Base-by-base conservation (phyloP, 345 rosid genomes). In the Brassica carinata region DNA sequence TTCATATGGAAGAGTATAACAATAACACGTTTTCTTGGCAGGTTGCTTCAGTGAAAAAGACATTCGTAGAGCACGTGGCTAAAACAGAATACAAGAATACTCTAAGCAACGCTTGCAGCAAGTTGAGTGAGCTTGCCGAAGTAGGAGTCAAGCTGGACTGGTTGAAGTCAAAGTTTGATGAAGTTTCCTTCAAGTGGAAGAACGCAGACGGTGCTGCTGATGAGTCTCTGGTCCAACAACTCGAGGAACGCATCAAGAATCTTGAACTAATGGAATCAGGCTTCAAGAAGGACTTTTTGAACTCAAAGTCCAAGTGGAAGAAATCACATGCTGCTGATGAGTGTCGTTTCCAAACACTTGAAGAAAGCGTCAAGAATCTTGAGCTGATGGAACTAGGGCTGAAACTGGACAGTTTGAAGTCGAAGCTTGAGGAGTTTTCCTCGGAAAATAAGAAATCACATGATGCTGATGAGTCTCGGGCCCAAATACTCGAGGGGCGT, bases 211-310 rank as follows among this genome's bases (percentile, higher is more conserved):
- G 30, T 51, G n/a, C 23, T 29, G 27, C 3, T 71, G 45, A 9
- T 29, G 18, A 11, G 23, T 27, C 31, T 48, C 43, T 27, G 48
- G 33, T 14, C 15, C 64, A 53, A 14, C 33, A 31, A 36, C 51
- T 65, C 9, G 78, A 75, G 23, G 78, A 75, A 31, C 64, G 64
- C 34, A 0, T 75, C 34, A 65, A 65, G 64, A 75, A 27, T 29
- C 33, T 69, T 53, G 73, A 55, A 61, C 26, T 13, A 19, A 11
- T 51, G 23, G 40, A 5, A n/a, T 61, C 31, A 0, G 27, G n/a
- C n/a, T 45, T 43, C 11, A 68, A 43, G 58, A 55, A n/a, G 61
- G 23, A 55, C 58, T 51, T 7, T 51, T 51, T 15, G 17, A 48
- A 48, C 17, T 48, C 15, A 14, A 13, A 48, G 55, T 53, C 19